These are phyloP conservation scores for Teratosphaeria pseudoeucalypti DNA, from an alignment of 2,329 filamentous ascomycete species.

Conservation along the genomic window DNA sequence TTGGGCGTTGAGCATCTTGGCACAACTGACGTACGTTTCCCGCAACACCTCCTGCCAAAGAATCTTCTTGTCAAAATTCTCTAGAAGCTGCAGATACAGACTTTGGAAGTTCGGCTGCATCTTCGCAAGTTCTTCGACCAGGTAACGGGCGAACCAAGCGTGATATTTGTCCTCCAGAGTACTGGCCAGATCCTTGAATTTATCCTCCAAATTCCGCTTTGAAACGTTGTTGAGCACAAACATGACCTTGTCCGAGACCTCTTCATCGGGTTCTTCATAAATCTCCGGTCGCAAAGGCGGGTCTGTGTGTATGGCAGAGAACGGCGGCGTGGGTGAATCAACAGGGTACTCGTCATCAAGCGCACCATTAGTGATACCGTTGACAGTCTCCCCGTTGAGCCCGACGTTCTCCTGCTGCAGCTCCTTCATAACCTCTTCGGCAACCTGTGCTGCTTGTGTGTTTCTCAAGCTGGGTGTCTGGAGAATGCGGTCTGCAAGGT, in stretches of 20 bases:
- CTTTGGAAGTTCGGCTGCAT: slow-evolving; percentile 95
- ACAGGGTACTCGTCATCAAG: slow-evolving; percentile 49
- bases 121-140: slow-evolving; percentile 93
- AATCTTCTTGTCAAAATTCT: slow-evolving; percentile 65
- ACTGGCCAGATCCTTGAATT: slow-evolving; percentile 70
- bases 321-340: slow-evolving; percentile 59
- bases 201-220: slow-evolving; percentile 72
- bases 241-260: slow-evolving; percentile 83
- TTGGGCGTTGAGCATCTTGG: slow-evolving; percentile 83
- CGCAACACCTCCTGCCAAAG: slow-evolving; percentile 84
- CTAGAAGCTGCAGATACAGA: slow-evolving; percentile 82
- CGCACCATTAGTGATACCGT: slow-evolving; percentile 61
- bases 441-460: slow-evolving; percentile 47
- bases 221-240: slow-evolving; percentile 97
- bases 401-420: slow-evolving; percentile 16
- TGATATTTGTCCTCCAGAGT: slow-evolving; percentile 72
- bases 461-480: slow-evolving; percentile 72
- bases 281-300: slow-evolving; percentile 50
- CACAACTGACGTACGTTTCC: slow-evolving; percentile 81
- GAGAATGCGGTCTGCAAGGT: slow-evolving; percentile 76
- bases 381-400: slow-evolving; percentile 21
- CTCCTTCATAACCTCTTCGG: slow-evolving; percentile 22
- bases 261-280: slow-evolving; percentile 74
- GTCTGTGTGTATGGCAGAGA: slow-evolving; percentile 69
- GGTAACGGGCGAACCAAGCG: slow-evolving; percentile 91